A percentile compares a stretch with the other conserved stretches of the same genome.
These are phyloP conservation scores for Fraxinus velutina DNA, from an alignment of 305 asterid genomes.

Conservation along the genomic window DNA sequence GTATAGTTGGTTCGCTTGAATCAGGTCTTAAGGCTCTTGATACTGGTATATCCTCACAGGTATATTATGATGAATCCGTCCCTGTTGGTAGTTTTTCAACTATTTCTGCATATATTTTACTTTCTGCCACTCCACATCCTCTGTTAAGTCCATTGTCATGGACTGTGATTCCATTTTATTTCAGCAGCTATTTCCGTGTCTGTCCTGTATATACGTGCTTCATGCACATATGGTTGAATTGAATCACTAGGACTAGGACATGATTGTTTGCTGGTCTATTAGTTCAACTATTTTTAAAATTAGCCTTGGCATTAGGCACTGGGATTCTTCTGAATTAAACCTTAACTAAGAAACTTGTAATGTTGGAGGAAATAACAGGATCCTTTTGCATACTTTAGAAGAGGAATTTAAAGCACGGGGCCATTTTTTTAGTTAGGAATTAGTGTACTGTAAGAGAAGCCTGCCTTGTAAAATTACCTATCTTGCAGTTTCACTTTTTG, in stretches of 20 bases:
- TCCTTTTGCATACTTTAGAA: neutral
- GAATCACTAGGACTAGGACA: neutral
- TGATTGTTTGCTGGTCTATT: neutral
- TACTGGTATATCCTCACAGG: constrained; percentile 85
- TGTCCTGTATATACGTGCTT: neutral
- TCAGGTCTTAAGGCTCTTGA: constrained; percentile 94
- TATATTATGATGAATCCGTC: constrained; percentile 24
- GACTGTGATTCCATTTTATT: neutral
- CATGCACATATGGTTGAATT: neutral
- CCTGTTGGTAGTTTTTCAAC: neutral
- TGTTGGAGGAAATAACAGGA: neutral
- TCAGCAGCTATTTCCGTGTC: neutral
- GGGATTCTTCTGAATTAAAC: neutral
- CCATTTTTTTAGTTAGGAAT: neutral
- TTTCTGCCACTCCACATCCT: neutral
- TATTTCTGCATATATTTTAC: neutral
- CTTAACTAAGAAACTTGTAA: neutral
- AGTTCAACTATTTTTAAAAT: neutral
- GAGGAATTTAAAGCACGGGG: neutral
- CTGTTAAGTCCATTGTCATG: neutral
- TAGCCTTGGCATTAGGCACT: neutral
- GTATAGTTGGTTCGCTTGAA: constrained; percentile 87
- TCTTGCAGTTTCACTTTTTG: neutral
- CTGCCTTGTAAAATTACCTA: neutral
- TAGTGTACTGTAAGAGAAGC: neutral